Percentiles rank a stretch among this genome's conserved stretches.
Conservation (phyloP, 2,329 filamentous ascomycete species). For the Diaporthe ilicicola region DNA sequence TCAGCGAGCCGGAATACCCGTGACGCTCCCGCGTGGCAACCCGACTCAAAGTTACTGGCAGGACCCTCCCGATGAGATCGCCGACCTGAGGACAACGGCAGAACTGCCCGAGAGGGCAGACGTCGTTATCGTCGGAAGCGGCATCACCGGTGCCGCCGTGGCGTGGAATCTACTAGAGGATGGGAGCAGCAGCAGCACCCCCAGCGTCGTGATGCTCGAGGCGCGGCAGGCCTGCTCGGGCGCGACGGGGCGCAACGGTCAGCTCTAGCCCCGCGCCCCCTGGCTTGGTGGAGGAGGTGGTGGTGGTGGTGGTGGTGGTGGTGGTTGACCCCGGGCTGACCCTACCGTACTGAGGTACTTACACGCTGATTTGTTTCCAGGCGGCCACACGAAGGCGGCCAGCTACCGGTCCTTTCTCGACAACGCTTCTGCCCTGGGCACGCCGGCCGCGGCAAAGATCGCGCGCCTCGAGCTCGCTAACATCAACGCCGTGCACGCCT, state of each 20-base stretch:
- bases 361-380: slow-evolving; percentile 34
- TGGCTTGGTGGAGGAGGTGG: not conserved
- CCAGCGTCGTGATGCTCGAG: slow-evolving; percentile 68
- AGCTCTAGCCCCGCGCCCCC: slow-evolving; percentile 7
- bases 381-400: slow-evolving; percentile 53
- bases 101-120: slow-evolving; percentile 62
- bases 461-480: slow-evolving; percentile 61
- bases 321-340: not conserved
- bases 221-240: slow-evolving; percentile 72
- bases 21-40: slow-evolving; percentile 57
- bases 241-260: slow-evolving; percentile 68
- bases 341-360: too few species aligned
- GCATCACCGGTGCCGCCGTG: slow-evolving; percentile 69
- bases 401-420: slow-evolving; percentile 59
- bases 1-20: slow-evolving; percentile 46
- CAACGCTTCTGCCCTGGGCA: slow-evolving; percentile 55
- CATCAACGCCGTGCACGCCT: slow-evolving; percentile 63
- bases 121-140: slow-evolving; percentile 70
- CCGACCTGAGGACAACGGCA: slow-evolving; percentile 57
- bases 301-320: too few species aligned
- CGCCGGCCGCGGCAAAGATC: slow-evolving; percentile 57
- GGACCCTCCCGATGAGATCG: slow-evolving; percentile 57
- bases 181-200: slow-evolving; percentile 28
- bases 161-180: slow-evolving; percentile 60
- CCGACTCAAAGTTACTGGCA: slow-evolving; percentile 72